Base-by-base conservation (phyloP, 2,329 filamentous ascomycete species). In the Cercospora sp. region DNA sequence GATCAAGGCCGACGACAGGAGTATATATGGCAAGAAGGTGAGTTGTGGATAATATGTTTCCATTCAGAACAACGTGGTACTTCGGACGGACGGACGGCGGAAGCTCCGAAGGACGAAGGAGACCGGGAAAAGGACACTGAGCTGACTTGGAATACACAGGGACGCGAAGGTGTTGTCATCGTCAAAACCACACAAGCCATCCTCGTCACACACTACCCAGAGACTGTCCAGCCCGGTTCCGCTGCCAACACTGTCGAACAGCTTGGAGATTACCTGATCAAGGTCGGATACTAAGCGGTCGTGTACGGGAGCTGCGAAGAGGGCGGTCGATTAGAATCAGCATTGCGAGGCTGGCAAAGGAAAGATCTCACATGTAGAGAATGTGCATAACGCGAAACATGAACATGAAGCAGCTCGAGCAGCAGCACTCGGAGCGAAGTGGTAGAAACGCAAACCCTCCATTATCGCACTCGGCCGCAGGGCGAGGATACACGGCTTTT, bases 131-230 rank as follows among this genome's bases (percentile, higher is more conserved):
- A 59, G 30, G 20, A 53, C 13, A 42, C 60, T 23, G 26, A 53
- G 23, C 16, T 33, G 30, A 59, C 45, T 62, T 60, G 68, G n/a
- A 40, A 5, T 58, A 30, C 16, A 31, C 71, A 92, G 90, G 93
- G 91, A 75, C 92, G 90, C 79, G 88, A 90, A 79, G 95, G 95
- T 73, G 82, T 97, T 76, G 85, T 90, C 78, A 88, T 95, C 75
- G 89, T 90, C 82, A 97, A 96, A 86, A 96, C 94, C 76, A 90
- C 86, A 77, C 90, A 96, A 83, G 92, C 93, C 74, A 89, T 98
- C 80, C 88, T 99, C 79, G 83, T 99, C 79, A 91, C 89, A 74
- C 93, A 97, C 85, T 93, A 98, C 86, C 86, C 85, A 73, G 92
- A 97, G 80, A 80, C 80, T 70, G 83, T 89, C 74, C 85, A 91